Conservation (phyloP, 352 stramenopile species). For the Labyrinthula sp. region DNA sequence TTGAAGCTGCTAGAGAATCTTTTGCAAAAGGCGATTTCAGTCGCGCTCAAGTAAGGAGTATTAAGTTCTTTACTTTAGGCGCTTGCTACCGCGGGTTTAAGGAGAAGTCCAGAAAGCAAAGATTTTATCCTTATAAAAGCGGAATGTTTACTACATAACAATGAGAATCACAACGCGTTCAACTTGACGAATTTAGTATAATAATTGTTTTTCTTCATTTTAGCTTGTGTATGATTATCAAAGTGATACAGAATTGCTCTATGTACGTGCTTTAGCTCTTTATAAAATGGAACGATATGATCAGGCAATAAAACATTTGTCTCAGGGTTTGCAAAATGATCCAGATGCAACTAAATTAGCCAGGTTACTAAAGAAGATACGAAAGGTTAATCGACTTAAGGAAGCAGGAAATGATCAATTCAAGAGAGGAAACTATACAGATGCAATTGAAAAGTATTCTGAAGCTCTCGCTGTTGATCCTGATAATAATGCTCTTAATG, state of each 20-base stretch:
- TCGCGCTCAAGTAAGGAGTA: too few relatives aligned
- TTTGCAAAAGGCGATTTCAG: constrained; percentile 24
- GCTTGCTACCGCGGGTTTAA: constrained; percentile 31
- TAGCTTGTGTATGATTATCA: constrained; percentile 35
- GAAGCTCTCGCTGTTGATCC: constrained; percentile 58
- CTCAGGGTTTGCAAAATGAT: constrained; percentile 59
- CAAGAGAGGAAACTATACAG: constrained; percentile 45
- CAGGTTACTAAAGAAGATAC: constrained; percentile 62
- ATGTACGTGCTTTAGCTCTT: constrained; percentile 55
- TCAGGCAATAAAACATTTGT: constrained; percentile 69
- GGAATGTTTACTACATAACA: constrained; percentile 31
- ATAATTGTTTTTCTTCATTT: constrained; percentile 33
- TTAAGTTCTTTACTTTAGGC: too few relatives aligned
- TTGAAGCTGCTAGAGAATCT: constrained; percentile 20
- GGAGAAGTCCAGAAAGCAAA: constrained; percentile 12
- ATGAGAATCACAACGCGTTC: constrained; percentile 32
- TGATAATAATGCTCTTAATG: constrained; percentile 66
- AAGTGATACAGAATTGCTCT: constrained; percentile 49
- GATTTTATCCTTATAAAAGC: constrained; percentile 33
- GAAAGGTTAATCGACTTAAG: constrained; percentile 55
- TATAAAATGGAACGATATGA: constrained; percentile 73
- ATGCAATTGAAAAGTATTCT: constrained; percentile 62
- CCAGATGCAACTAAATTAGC: constrained; percentile 62
- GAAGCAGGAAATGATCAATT: constrained; percentile 64
- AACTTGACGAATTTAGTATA: not conserved